phyloP scores from a whole-genome alignment of 2,329 filamentous ascomycete species.

The Drechslerella stenobrocha region DNA sequence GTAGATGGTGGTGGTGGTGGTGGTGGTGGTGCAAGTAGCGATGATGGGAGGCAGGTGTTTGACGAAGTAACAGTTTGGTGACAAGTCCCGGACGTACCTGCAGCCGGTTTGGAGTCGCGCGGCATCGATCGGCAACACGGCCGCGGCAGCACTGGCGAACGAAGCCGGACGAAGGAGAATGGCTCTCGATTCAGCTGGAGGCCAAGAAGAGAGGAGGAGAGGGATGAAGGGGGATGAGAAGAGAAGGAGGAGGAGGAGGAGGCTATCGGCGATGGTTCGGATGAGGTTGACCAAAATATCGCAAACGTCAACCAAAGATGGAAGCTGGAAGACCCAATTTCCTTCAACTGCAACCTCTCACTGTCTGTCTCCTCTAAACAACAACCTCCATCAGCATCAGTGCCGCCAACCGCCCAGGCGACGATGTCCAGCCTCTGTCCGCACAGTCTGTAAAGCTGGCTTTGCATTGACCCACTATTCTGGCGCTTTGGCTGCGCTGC shows the following conservation, averaged over 20 bases:
- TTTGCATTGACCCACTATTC: background rate
- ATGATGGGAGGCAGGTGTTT: background rate
- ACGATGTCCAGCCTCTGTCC: constrained; percentile 2
- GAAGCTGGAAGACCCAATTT: background rate
- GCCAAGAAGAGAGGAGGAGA: background rate
- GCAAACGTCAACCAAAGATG: background rate
- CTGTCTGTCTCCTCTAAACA: background rate
- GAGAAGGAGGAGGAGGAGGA: background rate
- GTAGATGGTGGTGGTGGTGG: background rate
- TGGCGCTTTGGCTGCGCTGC: background rate
- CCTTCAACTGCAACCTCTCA: background rate
- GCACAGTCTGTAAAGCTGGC: constrained; percentile 20
- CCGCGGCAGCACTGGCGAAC: constrained; percentile 14
- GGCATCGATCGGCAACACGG: constrained; percentile 49
- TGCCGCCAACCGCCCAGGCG: constrained; percentile 18
- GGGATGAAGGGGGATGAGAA: background rate
- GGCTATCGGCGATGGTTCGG: background rate
- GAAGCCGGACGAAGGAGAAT: constrained; percentile 11
- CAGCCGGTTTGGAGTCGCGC: constrained; percentile 41
- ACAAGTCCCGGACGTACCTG: constrained; percentile 16
- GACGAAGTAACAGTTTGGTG: constrained; percentile 8
- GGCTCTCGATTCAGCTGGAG: background rate
- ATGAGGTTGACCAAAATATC: background rate
- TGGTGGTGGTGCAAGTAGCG: background rate
- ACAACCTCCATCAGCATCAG: constrained; percentile 4